Conservation (phyloP, 805 yeast species). For the Pichia kluyveri region DNA sequence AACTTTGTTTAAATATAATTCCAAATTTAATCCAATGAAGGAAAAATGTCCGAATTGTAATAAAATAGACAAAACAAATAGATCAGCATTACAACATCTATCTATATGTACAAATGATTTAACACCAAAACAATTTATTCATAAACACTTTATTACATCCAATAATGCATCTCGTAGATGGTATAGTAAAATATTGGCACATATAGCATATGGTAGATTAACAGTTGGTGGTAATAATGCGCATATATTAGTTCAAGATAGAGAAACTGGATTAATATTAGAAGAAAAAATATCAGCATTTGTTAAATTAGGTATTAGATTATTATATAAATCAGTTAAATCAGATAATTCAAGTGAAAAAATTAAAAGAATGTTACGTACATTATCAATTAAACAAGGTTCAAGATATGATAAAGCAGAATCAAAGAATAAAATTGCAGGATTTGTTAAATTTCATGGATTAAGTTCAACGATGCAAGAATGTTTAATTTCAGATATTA, state of each 20-base stretch:
- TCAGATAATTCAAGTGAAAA: constrained; percentile 35
- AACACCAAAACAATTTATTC: constrained; percentile 15
- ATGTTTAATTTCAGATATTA: constrained; percentile 41
- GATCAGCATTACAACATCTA: constrained; percentile 71
- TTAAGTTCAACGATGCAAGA: constrained; percentile 62
- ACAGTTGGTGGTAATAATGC: constrained; percentile 86
- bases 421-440: constrained; percentile 58
- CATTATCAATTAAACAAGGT: constrained; percentile 75
- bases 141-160: constrained; percentile 66
- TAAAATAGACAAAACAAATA: constrained; percentile 44
- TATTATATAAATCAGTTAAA: constrained; percentile 67
- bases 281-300: constrained; percentile 91
- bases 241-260: constrained; percentile 87
- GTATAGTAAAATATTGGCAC: constrained; percentile 77
- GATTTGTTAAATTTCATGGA: constrained; percentile 78
- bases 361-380: constrained; percentile 51
- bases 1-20: neutral
- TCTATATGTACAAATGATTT: constrained; percentile 64
- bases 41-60: constrained; percentile 78
- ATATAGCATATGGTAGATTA: constrained; percentile 82
- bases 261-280: constrained; percentile 77
- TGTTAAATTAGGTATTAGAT: constrained; percentile 78
- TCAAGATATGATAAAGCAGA: constrained; percentile 64
- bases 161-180: constrained; percentile 80
- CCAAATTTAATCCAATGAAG: constrained; percentile 26